These are phyloP conservation scores for Sphagnum contortum DNA, from an alignment of 225 moss, liverwort and hornwort species.

Conservation along the genomic window DNA sequence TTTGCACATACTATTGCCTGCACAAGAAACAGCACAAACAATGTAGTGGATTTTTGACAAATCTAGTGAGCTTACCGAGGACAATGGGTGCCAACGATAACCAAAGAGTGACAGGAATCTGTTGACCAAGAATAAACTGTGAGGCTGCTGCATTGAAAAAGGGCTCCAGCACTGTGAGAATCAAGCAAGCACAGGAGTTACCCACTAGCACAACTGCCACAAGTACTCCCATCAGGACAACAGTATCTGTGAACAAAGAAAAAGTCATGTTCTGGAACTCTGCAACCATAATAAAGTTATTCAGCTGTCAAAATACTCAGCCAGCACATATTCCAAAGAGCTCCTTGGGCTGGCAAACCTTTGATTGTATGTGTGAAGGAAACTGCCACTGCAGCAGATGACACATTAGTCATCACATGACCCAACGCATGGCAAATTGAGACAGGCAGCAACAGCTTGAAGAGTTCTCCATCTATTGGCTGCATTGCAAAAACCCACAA, in stretches of 20 bases:
- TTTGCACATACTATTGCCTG: too few species aligned
- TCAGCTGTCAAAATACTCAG: too few species aligned
- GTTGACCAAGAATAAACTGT: constrained; percentile 82
- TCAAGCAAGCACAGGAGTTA: not conserved
- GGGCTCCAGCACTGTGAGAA: constrained; percentile 66
- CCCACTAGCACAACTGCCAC: not conserved
- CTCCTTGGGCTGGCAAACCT: constrained; percentile 12
- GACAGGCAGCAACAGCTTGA: constrained; percentile 62
- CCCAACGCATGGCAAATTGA: constrained; percentile 93
- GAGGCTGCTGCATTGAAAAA: constrained; percentile 96
- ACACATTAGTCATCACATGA: constrained; percentile 94
- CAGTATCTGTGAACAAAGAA: not conserved
- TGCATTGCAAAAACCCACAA: constrained; percentile 13
- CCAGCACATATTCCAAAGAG: not conserved
- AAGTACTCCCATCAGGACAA: too few species aligned
- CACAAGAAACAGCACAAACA: too few species aligned
- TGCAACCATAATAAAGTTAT: not conserved
- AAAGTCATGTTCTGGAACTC: not conserved
- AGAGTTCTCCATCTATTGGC: constrained; percentile 58
- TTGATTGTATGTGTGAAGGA: constrained; percentile 99
- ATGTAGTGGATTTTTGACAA: too few species aligned
- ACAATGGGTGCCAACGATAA: constrained; percentile 75
- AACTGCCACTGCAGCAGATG: constrained; percentile 91
- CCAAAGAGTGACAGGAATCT: constrained; percentile 69
- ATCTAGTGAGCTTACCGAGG: constrained; percentile 20